Evolutionary conservation across 202 grass and related monocot genomes (phyloP).

Genomic region (Bolboschoenoplectus hybrid): DNA sequence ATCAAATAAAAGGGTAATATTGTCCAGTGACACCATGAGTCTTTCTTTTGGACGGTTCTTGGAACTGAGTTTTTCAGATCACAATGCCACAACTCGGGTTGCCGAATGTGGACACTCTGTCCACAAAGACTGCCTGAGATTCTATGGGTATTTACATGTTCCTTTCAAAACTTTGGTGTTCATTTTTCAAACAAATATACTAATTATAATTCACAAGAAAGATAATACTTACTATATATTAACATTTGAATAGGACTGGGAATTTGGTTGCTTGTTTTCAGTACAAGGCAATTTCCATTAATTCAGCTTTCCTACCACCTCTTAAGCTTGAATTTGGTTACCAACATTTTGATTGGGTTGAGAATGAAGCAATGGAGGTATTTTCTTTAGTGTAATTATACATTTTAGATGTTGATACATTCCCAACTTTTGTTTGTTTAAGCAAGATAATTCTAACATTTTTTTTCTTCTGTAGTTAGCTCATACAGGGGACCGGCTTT

Average conservation of each 20-base stretch:
- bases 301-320: constrained; percentile 89
- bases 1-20: constrained; percentile 81
- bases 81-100: constrained; percentile 91
- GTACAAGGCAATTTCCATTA: constrained; percentile 79
- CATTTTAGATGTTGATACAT: constrained; percentile 26
- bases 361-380: constrained; percentile 84
- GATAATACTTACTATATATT: constrained; percentile 47
- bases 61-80: constrained; percentile 97
- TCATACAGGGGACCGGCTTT: constrained; percentile 64
- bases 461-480: constrained; percentile 56
- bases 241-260: constrained; percentile 57
- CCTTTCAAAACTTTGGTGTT: background rate
- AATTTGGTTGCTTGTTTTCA: constrained; percentile 90
- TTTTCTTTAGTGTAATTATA: constrained; percentile 42
- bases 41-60: constrained; percentile 99
- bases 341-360: constrained; percentile 80
- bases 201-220: constrained; percentile 18
- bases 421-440: constrained; percentile 24
- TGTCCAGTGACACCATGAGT: constrained; percentile 97
- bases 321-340: constrained; percentile 89
- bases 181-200: background rate
- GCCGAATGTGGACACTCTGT: constrained; percentile 92
- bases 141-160: constrained; percentile 73
- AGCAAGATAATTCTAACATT: constrained; percentile 12
- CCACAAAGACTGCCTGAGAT: constrained; percentile 94